Conservation (phyloP, 2,329 filamentous ascomycete species). For the Penicillium expansum region DNA sequence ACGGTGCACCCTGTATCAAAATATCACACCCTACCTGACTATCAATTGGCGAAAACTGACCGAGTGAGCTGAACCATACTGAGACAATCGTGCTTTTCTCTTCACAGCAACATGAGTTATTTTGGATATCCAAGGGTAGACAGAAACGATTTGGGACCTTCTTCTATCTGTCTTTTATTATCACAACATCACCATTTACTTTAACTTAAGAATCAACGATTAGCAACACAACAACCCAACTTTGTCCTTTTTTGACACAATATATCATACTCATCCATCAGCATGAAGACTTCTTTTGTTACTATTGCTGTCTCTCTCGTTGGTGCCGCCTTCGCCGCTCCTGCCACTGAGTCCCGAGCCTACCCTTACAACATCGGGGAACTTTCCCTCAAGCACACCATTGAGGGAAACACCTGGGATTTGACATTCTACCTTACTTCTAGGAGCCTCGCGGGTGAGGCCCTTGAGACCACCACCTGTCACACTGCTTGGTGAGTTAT, state of each 20-base stretch:
- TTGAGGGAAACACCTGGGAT: background rate
- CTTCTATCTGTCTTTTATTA: too few relatives aligned
- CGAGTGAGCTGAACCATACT: background rate
- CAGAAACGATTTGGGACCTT: too few relatives aligned
- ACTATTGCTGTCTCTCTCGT: background rate
- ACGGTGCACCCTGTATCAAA: background rate
- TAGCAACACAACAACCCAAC: background rate
- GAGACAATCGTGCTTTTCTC: background rate
- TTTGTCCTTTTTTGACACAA: background rate
- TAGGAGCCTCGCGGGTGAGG: background rate
- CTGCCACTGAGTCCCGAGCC: background rate
- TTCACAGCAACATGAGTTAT: background rate
- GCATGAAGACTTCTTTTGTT: background rate
- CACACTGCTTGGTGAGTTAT: conserved; percentile 1
- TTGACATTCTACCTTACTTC: background rate
- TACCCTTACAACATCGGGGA: background rate
- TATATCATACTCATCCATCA: background rate
- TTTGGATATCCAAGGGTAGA: background rate
- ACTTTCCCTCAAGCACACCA: background rate
- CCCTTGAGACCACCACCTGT: background rate
- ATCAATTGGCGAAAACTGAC: background rate
- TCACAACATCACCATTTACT: background rate
- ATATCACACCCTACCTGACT: background rate
- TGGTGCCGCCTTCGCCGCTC: background rate
- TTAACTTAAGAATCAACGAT: background rate